Evolutionary conservation across 2,329 filamentous ascomycete species (phyloP), one percentile per base, ranked within the genome.

Genomic region (Hypoxylon sp.): DNA sequence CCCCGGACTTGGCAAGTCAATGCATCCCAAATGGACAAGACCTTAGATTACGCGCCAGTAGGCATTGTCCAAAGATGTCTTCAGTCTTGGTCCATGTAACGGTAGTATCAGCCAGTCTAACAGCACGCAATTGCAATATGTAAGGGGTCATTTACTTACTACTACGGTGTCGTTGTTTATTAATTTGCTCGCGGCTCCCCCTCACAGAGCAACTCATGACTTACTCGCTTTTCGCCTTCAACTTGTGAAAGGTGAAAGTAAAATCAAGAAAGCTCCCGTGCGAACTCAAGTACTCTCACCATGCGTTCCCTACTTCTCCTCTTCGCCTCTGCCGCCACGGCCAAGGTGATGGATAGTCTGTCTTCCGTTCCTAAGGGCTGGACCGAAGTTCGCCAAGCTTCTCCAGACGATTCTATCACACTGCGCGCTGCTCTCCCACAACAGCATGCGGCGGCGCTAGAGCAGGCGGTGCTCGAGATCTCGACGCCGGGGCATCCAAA

Each of bases 401-500:
- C 69, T 30, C 50, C 70, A 4, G 59, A 67, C 25, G 74, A 75
- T 41, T 50, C 66, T 14, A 73, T 75, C 41, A 61, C 73, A 19
- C 58, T 75, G 43, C 65, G 67, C 14, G 55, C 74, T 29, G 74
- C 68, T 37, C 70, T 75, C 2, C 70, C 68, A 14, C 74, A 75
- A 63, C 72, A 74, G 53, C 72, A 74, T 58, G 70, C 73, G 32
- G 67, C 29, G 8, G 73, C 65, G 5, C 78, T 87, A 25, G 83
- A 85, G 58, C 74, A 80, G 50, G 79, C 81, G 1, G 75, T 87
- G 9, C 67, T 81, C 45, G 78, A 83, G 21, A 81, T 87, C 67
- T 85, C 84, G 1, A 82, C 84, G 0, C 85, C 85, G 0, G 77
- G 74, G 3, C 78, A 83, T 60, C 60, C 73, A 0, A 79, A 77